Evolutionary conservation across 2,329 filamentous ascomycete species (phyloP).

Genomic region (Xylariaceae sp.): DNA sequence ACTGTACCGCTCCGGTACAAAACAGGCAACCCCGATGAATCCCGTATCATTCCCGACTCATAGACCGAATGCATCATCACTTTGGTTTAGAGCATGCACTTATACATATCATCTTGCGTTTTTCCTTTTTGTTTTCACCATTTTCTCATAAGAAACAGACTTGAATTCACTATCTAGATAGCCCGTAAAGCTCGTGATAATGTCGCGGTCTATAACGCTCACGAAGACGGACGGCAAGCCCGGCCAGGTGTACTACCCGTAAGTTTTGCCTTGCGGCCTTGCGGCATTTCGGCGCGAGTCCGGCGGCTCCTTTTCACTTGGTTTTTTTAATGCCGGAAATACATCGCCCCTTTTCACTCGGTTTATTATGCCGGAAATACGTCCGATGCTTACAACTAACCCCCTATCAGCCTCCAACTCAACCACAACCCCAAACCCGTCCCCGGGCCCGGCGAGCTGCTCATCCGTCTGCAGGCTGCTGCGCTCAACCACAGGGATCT

Average conservation of each 20-base stretch:
- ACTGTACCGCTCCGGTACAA: too few species aligned
- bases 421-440: slow-evolving; percentile 59
- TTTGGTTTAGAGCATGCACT: too few species aligned
- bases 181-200: slow-evolving; percentile 24
- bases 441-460: slow-evolving; percentile 63
- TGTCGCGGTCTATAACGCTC: slow-evolving; percentile 58
- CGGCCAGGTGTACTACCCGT: slow-evolving; percentile 83
- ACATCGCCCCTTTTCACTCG: background rate
- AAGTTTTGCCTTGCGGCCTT: slow-evolving; percentile 28
- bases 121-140: too few species aligned
- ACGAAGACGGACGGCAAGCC: slow-evolving; percentile 75
- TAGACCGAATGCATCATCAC: too few species aligned
- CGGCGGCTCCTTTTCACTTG: background rate
- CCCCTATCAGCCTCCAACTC: slow-evolving; percentile 49
- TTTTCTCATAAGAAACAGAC: too few species aligned
- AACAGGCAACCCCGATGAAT: too few species aligned
- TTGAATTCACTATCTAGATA: too few species aligned
- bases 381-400: background rate
- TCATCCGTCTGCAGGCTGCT: slow-evolving; percentile 71
- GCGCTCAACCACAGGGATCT: slow-evolving; percentile 94
- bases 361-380: background rate
- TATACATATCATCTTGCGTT: too few species aligned
- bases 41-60: too few species aligned
- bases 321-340: background rate
- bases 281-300: too few species aligned